Percentiles rank a stretch among this genome's conserved stretches.
Evolutionary conservation across 2,329 filamentous ascomycete genomes (phyloP).

Genomic region (Chlorencoelia australis): DNA sequence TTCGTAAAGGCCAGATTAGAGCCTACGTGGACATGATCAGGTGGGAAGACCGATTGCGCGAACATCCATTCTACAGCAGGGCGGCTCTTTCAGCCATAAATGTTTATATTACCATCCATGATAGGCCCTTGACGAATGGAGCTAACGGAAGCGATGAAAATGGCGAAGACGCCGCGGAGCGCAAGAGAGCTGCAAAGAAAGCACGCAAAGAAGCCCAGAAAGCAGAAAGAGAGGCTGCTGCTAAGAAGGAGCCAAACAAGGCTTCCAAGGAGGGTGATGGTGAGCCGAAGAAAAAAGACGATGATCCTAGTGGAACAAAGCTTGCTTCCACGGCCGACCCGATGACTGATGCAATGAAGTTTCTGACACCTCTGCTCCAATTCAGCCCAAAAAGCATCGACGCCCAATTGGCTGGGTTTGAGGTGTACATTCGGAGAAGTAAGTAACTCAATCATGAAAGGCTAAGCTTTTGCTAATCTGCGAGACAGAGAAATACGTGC

Average conservation of each 20-base stretch:
- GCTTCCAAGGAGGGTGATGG: conserved; percentile 46
- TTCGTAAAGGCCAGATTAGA: conserved; percentile 92
- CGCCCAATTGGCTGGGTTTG: conserved; percentile 77
- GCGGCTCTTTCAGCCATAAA: conserved; percentile 74
- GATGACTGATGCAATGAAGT: conserved; percentile 78
- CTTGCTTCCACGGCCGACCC: conserved; percentile 75
- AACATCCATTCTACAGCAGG: conserved; percentile 86
- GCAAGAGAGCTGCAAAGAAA: conserved; percentile 84
- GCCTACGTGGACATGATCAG: conserved; percentile 93
- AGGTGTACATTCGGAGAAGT: conserved; percentile 80
- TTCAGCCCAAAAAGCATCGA: conserved; percentile 72
- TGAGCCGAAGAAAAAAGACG: conserved; percentile 76
- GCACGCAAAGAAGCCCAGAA: conserved; percentile 71
- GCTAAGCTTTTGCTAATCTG: conserved; percentile 26
- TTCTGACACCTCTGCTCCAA: conserved; percentile 70
- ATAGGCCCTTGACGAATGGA: conserved; percentile 59
- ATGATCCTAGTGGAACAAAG: conserved; percentile 75
- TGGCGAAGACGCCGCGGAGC: conserved; percentile 53
- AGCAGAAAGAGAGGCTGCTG: conserved; percentile 68
- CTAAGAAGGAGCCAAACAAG: conserved; percentile 81
- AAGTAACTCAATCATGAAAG: conserved; percentile 32
- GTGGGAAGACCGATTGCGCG: conserved; percentile 86
- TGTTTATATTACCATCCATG: conserved; percentile 69
- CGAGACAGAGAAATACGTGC: conserved; percentile 65
- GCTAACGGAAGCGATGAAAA: conserved; percentile 44